phyloP scores from a whole-genome alignment of 345 rosid genomes.

The Pistacia vera region DNA sequence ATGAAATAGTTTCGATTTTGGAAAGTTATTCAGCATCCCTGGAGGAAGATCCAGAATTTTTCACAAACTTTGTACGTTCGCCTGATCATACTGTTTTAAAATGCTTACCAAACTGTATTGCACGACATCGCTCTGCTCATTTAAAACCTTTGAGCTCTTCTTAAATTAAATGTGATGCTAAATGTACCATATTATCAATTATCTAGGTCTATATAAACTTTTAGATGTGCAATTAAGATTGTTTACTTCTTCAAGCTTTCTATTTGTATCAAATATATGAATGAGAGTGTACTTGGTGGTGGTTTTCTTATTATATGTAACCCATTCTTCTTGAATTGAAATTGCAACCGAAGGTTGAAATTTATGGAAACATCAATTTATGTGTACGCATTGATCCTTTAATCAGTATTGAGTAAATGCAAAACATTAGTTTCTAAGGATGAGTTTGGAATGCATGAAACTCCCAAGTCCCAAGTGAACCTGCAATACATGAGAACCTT shows the following conservation, averaged over 20 bases:
- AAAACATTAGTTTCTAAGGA: not conserved
- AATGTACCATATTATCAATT: slow-evolving; percentile 17
- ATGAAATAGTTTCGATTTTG: slow-evolving; percentile 57
- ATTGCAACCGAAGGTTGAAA: slow-evolving; percentile 12
- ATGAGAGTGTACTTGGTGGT: slow-evolving; percentile 13
- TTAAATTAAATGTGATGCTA: slow-evolving; percentile 21
- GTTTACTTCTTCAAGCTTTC: not conserved
- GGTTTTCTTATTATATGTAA: not conserved
- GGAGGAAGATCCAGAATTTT: slow-evolving; percentile 55
- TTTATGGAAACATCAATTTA: not conserved
- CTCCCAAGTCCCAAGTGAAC: not conserved
- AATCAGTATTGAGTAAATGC: too few relatives aligned
- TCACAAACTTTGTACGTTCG: slow-evolving; percentile 41
- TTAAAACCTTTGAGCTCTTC: slow-evolving; percentile 20
- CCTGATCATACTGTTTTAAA: slow-evolving; percentile 22
- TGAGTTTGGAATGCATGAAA: not conserved
- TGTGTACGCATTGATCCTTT: too few relatives aligned
- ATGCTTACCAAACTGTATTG: slow-evolving; percentile 46
- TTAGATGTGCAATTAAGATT: slow-evolving; percentile 11
- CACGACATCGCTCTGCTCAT: slow-evolving; percentile 19
- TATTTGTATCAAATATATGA: slow-evolving; percentile 13
- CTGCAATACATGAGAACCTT: too few relatives aligned
- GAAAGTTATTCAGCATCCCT: slow-evolving; percentile 53
- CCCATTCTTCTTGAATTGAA: not conserved
- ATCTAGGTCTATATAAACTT: not conserved